phyloP scores from a whole-genome alignment of 345 rosid species.

The Geranium brycei region DNA sequence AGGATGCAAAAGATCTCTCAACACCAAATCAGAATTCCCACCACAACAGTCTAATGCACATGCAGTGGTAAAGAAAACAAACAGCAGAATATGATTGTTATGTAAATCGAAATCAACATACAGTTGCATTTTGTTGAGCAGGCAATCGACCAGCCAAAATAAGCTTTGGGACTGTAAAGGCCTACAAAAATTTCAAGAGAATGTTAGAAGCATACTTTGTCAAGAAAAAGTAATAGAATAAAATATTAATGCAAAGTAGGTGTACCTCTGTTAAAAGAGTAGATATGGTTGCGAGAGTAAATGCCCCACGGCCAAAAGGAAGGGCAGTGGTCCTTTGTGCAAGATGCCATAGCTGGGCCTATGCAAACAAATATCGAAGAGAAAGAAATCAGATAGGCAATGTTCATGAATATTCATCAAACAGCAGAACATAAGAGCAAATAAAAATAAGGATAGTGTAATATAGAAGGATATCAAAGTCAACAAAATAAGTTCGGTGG shows the following conservation, averaged over 20 bases:
- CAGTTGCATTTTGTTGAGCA: slow-evolving; percentile 97
- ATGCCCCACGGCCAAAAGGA: slow-evolving; percentile 96
- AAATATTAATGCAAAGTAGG: slow-evolving; percentile 2
- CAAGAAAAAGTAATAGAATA: not conserved
- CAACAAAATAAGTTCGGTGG: no score
- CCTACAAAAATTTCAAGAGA: slow-evolving; percentile 34
- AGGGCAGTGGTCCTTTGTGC: slow-evolving; percentile 95
- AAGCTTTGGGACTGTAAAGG: slow-evolving; percentile 93
- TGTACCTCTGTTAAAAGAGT: slow-evolving; percentile 84
- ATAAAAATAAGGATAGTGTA: no score
- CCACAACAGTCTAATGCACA: not conserved
- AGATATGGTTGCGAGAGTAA: slow-evolving; percentile 81
- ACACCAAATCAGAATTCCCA: not conserved
- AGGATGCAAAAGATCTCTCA: not conserved
- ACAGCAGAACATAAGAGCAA: no score
- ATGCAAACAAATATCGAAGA: slow-evolving; percentile 13
- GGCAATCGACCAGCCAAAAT: slow-evolving; percentile 95
- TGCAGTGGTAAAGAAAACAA: not conserved
- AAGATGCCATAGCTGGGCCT: slow-evolving; percentile 95
- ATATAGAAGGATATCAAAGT: no score
- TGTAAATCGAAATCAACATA: slow-evolving; percentile 28
- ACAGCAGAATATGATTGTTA: not conserved
- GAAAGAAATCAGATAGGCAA: slow-evolving; percentile 3
- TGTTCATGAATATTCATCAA: not conserved
- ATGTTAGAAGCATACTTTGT: slow-evolving; percentile 5